Evolutionary conservation across 75 land plant genomes (phyloP), one percentile per base, ranked within the genome.

Genomic region (Picea sitchensis): DNA sequence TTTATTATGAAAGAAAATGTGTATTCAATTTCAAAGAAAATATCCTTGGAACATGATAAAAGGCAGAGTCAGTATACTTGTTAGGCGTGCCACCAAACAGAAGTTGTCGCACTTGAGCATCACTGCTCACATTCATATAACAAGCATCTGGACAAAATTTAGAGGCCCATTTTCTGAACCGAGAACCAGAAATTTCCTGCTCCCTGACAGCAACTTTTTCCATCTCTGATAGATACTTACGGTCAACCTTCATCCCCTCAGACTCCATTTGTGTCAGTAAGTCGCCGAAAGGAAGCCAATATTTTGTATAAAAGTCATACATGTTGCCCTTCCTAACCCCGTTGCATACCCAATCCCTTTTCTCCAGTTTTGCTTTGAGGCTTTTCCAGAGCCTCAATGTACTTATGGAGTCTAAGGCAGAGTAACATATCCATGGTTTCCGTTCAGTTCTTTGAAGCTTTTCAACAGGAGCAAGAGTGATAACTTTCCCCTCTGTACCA

Each of bases 71-170:
- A 21, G 26, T 31, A 38, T 84, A 91, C 80, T 83, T 87, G 82
- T 89, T 91, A 20, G 18, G 14, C 0, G 11, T 79, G 31, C 95
- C 95, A 54, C 99, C 99, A 88, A 90, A 96, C 34, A 96, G 82
- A 26, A 94, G 86, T 79, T 94, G 95, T 2, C 99, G 89, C 34
- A 96, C 87, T 79, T 96, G 99, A 51, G 93, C 79, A 86, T 92
- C 99, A 89, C 99, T 96, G 31, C 98, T 90, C 14, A 96, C 92
- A 82, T 96, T 96, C 94, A 96, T 96, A 77, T 86, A 81, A 36
- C 72, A 79, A n/a, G 99, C 98, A 90, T 91, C 92, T 58, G 90
- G 84, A 62, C 94, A 94, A 73, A 86, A 85, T 69, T 84, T 84
- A 30, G 92, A 87, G 3, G 98, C 99, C 99, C 99, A 96, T 12